Conservation (phyloP, 1,139 yeast genomes). For the Pichia sp. region DNA sequence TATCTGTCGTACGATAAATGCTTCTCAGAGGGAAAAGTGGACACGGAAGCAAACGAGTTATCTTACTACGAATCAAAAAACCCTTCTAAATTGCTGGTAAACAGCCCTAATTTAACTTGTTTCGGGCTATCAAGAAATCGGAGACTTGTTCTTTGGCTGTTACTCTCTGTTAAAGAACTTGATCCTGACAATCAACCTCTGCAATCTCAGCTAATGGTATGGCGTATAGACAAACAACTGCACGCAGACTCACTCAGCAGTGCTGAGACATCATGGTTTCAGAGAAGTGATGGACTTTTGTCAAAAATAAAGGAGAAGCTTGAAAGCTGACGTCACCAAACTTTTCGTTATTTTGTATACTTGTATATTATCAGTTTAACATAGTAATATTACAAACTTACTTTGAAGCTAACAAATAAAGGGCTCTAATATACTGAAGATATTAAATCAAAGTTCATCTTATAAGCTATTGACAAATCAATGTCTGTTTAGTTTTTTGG, state of each 20-base stretch:
- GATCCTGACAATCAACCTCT: constrained; percentile 29
- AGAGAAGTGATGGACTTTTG: constrained; percentile 9
- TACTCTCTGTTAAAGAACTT: constrained; percentile 61
- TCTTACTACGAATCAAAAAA: constrained; percentile 37
- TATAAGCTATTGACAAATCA: too few species aligned
- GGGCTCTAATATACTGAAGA: too few species aligned
- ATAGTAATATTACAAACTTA: too few species aligned
- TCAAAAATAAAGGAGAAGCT: constrained; percentile 5
- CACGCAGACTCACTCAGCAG: not conserved
- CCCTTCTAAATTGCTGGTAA: constrained; percentile 36
- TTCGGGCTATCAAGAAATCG: constrained; percentile 60
- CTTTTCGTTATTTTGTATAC: too few species aligned
- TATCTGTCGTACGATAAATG: constrained; percentile 35
- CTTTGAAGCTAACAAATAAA: too few species aligned
- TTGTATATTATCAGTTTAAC: too few species aligned
- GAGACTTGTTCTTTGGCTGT: constrained; percentile 75
- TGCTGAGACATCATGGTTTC: constrained; percentile 10
- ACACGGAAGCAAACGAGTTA: not conserved
- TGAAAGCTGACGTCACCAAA: not conserved
- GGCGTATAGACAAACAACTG: constrained; percentile 25
- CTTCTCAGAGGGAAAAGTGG: not conserved
- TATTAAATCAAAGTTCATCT: too few species aligned
- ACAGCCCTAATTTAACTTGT: constrained; percentile 36
- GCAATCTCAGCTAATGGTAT: constrained; percentile 25
- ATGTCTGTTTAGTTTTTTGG: too few species aligned